A percentile compares a stretch with the other conserved stretches of the same genome.
Evolutionary conservation across 176 grass and related monocot genomes (phyloP).

Genomic region (Carex scoparia): DNA sequence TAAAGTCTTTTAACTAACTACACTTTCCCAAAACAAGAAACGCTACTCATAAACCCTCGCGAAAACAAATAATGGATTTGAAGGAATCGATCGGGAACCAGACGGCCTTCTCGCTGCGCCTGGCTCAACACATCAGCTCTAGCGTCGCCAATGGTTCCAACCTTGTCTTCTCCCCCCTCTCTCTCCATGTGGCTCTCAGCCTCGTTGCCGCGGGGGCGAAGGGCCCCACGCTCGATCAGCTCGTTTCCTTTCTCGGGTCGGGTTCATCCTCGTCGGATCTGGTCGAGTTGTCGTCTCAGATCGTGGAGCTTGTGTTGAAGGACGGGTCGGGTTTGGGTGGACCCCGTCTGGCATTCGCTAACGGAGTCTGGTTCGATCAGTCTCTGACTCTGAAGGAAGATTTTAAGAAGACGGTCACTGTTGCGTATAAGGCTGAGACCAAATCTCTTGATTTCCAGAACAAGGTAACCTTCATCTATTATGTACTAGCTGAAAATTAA

Average conservation of each 20-base stretch:
- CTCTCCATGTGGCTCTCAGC: conserved; percentile 70
- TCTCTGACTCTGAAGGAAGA: conserved; percentile 31
- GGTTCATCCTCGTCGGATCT: conserved; percentile 23
- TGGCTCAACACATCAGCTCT: conserved; percentile 42
- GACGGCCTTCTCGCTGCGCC: conserved; percentile 57
- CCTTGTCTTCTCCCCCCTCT: conserved; percentile 75
- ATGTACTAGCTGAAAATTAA: not conserved
- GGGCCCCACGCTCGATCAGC: conserved; percentile 53
- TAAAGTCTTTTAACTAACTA: not conserved
- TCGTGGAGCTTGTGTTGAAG: conserved; percentile 62
- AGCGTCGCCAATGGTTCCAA: conserved; percentile 18
- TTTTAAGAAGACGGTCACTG: conserved; percentile 38
- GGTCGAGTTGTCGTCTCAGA: conserved; percentile 45
- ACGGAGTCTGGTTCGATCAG: conserved; percentile 52
- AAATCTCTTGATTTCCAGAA: conserved; percentile 36
- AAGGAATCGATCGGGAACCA: conserved; percentile 58
- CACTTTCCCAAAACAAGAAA: not conserved
- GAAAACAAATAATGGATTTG: conserved; percentile 29
- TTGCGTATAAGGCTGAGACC: conserved; percentile 33
- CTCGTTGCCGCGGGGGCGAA: conserved; percentile 53
- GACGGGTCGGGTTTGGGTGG: conserved; percentile 50
- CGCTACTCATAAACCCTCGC: not conserved
- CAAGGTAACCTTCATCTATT: conserved; percentile 4
- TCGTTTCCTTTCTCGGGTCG: conserved; percentile 35
- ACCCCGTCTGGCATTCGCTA: conserved; percentile 50